Evolutionary conservation across 495 filamentous ascomycete species (phyloP).

Genomic region (Acidiella bohemica): DNA sequence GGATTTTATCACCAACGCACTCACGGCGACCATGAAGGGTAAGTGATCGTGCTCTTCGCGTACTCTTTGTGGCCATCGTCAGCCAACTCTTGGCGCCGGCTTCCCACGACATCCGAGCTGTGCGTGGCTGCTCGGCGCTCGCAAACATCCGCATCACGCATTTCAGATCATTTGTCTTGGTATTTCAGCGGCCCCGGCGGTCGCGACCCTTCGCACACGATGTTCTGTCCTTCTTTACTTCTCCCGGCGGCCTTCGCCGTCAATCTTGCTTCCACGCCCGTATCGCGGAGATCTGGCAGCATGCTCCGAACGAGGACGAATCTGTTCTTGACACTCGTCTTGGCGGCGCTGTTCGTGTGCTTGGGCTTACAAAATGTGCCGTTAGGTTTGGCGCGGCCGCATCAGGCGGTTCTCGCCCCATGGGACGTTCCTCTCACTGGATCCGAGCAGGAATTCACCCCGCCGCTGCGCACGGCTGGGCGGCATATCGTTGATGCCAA

Average conservation of each 20-base stretch:
- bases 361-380: conserved; percentile 4
- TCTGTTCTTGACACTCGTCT: not conserved
- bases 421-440: not conserved
- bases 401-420: not conserved
- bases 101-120: no score
- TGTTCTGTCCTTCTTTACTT: no score
- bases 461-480: conserved; percentile 40
- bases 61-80: no score
- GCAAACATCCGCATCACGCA: no score
- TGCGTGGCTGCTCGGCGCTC: no score
- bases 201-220: no score
- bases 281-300: not conserved
- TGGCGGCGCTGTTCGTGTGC: not conserved
- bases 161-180: no score
- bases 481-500: conserved; percentile 42
- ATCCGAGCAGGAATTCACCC: conserved; percentile 10
- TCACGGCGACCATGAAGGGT: no score
- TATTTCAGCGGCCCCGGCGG: no score
- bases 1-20: no score
- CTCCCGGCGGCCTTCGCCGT: not conserved
- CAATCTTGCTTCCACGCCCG: not conserved
- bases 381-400: not conserved
- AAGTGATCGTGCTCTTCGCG: no score
- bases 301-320: not conserved
- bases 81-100: no score